Evolutionary conservation across 225 moss, liverwort and hornwort genomes (phyloP).

Genomic region (Pleurozium schreberi): DNA sequence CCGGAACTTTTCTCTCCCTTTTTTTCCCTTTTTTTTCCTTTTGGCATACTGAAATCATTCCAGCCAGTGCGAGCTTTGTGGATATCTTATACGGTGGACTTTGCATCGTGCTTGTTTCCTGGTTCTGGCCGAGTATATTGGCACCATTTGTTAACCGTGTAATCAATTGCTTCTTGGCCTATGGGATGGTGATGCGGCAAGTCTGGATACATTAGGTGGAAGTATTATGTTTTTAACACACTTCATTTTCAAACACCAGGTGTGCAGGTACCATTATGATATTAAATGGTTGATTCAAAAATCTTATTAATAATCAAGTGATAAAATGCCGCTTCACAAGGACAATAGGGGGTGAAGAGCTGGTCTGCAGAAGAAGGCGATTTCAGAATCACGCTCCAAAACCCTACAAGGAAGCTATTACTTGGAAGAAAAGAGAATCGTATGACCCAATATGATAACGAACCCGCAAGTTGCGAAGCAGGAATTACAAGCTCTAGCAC

Average conservation of each 20-base stretch:
- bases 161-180: background rate
- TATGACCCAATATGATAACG: background rate
- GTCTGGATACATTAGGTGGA: background rate
- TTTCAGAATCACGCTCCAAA: background rate
- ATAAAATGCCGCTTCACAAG: background rate
- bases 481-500: background rate
- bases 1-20: rapidly evolving
- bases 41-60: background rate
- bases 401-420: background rate
- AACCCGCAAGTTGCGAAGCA: background rate
- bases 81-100: background rate
- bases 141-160: background rate
- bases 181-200: background rate
- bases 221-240: background rate
- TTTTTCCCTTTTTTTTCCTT: background rate
- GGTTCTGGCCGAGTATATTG: background rate
- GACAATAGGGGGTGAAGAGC: background rate
- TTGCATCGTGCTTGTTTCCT: background rate
- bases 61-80: background rate
- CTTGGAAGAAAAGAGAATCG: background rate
- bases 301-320: background rate
- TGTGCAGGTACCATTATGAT: background rate
- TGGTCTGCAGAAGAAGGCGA: background rate
- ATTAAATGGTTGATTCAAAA: background rate
- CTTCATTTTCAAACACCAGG: background rate